Evolutionary conservation across 2,329 filamentous ascomycete species (phyloP), one percentile per base, ranked within the genome.

Genomic region (Fusarium transvaalense): DNA sequence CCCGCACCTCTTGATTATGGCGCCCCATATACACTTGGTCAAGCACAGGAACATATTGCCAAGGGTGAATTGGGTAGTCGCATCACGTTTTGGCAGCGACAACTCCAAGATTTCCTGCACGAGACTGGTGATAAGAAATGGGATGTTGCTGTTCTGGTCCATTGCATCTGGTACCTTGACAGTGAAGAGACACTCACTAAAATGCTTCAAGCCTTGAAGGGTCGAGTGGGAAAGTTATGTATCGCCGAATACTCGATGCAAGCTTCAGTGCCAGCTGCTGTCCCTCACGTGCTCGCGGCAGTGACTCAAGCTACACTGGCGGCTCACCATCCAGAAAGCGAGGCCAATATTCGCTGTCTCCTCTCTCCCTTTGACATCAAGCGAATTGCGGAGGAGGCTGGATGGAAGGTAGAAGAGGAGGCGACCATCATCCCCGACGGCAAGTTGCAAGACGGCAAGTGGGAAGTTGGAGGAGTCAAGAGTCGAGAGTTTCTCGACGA

Each of bases 201-300:
- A 2, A 64, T 64, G 43, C 34, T 64, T 0, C 23, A 19, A 9
- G 29, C 34, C 3, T 32, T 64, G 0, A 64, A 25, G 5, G 59
- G 52, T 0, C 21, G 61, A 2, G 61, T 58, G 1, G 14, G 17
- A 1, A 64, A n/a, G 12, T 2, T 64, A 3, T 64, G 59, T 12
- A 39, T 64, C 15, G 51, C 61, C 0, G 61, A 64, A 23, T 64
- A 64, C 7, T 42, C 61, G 1, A 58, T 64, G 59, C 62, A 64
- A 3, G 51, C 59, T 7, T 64, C 59, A 21, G 38, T 39, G 12
- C 13, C 34, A 5, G 8, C 51, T 3, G 59, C 59, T 23, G 14
- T 51, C 2, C 59, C 61, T 15, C 61, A 64, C 10, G 10, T 64
- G 1, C 19, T 64, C 10, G 59, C 61, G 10, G 61, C 61, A 0